Evolutionary conservation across 2,329 filamentous ascomycete species (phyloP), one percentile per base, ranked within the genome.

Genomic region (Harringtonia lauricola): DNA sequence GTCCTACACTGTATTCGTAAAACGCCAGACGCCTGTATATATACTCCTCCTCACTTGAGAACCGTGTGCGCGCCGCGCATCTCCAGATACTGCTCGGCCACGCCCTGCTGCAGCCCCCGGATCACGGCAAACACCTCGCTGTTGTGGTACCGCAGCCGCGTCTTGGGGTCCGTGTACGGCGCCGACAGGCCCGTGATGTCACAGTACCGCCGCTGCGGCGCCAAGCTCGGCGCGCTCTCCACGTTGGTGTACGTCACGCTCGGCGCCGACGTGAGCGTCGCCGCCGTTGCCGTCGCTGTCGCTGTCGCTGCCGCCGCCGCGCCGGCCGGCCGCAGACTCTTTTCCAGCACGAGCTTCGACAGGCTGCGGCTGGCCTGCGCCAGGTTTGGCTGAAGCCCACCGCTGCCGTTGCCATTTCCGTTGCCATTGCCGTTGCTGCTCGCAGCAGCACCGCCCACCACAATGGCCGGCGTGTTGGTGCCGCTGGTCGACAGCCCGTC

Each of bases 171-270:
- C 28, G 86, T 79, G 60, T 98, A 98, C 7, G 84, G 83, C 26
- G 88, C 86, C n/a, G 86, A 79, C 51, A 98, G 66, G 2, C 92
- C 94, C 1, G 92, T 98, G 55, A 98, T 76, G 62, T 98, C 94
- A 68, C 92, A 98, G 64, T 96, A 98, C 56, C 83, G 85, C 63
- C 82, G 88, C 58, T 86, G 77, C 52, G 87, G 83, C 41, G 83
- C 83, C 55, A 96, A 68, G 46, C 85, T 92, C 33, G 92, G 92
- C 3, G 92, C 90, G 39, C 86, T 88, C 62, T 64, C 92, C 50
- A 98, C 94, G 59, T 95, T 96, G 8, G 87, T 95, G 62, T 96
- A 98, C 1, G 92, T 95, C 28, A 84, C 84, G 28, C 74, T 76
- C 0, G 84, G 86, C 0, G 81, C 83, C 8, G 68, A 66, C 2